Base-by-base conservation (phyloP, 1,139 yeast species). In the Saccharomyces hybrid region DNA sequence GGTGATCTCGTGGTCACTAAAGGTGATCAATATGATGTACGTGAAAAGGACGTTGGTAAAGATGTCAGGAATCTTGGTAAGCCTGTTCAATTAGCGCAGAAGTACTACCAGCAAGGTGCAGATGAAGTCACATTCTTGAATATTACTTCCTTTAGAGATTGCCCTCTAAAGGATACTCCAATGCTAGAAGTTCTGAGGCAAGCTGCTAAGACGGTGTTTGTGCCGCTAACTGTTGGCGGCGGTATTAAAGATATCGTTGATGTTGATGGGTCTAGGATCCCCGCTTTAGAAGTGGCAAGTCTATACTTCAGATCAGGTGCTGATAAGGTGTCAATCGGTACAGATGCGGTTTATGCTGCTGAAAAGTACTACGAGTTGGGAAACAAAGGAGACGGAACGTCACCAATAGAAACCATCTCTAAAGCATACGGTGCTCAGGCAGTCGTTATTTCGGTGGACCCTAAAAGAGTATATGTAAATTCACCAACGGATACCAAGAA, bases 1-100 rank as follows among this genome's bases (percentile, higher is more conserved):
- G 99, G 99, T 41, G 99, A 93, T 67, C 77, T 93, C 62, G 98
- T 93, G 0, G 99, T 93, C 32, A 93, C 99, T 0, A 93, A 93
- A 72, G 99, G 99, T 55, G 99, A 93, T 66, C 99, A 93, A 70
- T 93, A 93, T 68, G 96, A 93, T 71, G 99, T 93, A 2, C 81
- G 99, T 61, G 97, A 90, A 65, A 79, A 84, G 59, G 69, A 67
- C 4, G 75, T 68, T 23, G 77, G 75, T 16, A 58, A 58, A 31
- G 79, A 78, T 52, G 97, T 93, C n/a, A 80, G 98, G 70, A 93
- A 93, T 67, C 76, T 93, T 56, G 99, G 99, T 27, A 93, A 93
- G 70, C 99, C 99, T 1, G 97, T 93, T 1, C 90, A 88, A 66
- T 75, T 93, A 70, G 99, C 99, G 2, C 86, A 89, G 57, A 83